These are phyloP conservation scores for Ulmus americana DNA, from an alignment of 331 rosid species.

Conservation along the genomic window DNA sequence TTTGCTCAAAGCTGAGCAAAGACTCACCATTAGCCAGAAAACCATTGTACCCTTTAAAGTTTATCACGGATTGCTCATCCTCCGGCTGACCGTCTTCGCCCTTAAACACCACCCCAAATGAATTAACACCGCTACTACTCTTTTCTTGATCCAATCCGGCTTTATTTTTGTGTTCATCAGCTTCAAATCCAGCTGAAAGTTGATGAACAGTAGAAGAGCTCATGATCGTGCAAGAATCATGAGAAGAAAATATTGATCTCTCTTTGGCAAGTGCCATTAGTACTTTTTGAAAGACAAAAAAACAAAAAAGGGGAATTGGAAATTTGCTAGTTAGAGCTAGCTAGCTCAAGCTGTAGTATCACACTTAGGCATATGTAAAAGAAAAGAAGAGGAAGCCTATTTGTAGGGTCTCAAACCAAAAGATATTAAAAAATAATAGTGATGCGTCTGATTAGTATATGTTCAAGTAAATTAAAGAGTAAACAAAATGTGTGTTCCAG, in stretches of 20 bases:
- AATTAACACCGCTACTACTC: neutral
- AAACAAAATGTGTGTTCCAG: conserved; percentile 1
- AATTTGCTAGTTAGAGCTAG: neutral
- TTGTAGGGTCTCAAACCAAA: conserved; percentile 33
- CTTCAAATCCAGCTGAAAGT: neutral
- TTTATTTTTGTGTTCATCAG: conserved; percentile 4
- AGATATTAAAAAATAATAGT: conserved; percentile 15
- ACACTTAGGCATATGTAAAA: conserved; percentile 1
- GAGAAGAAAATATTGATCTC: conserved; percentile 13
- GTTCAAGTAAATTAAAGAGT: conserved; percentile 3
- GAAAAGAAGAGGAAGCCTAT: conserved; percentile 27
- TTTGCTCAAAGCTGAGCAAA: conserved; percentile 61
- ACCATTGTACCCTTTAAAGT: conserved; percentile 40
- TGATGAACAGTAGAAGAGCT: conserved; percentile 5
- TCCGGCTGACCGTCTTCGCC: conserved; percentile 22
- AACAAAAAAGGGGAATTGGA: neutral
- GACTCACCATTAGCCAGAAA: conserved; percentile 29
- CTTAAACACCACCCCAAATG: conserved; percentile 18
- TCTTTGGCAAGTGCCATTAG: conserved; percentile 54
- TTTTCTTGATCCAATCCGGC: neutral
- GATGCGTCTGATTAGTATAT: conserved; percentile 23
- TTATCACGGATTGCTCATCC: conserved; percentile 46
- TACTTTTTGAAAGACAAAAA: neutral
- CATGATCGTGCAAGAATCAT: conserved; percentile 17
- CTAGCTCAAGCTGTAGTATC: conserved; percentile 3